Evolutionary conservation across 495 filamentous ascomycete genomes (phyloP).

Genomic region (Xylaria cubensis): DNA sequence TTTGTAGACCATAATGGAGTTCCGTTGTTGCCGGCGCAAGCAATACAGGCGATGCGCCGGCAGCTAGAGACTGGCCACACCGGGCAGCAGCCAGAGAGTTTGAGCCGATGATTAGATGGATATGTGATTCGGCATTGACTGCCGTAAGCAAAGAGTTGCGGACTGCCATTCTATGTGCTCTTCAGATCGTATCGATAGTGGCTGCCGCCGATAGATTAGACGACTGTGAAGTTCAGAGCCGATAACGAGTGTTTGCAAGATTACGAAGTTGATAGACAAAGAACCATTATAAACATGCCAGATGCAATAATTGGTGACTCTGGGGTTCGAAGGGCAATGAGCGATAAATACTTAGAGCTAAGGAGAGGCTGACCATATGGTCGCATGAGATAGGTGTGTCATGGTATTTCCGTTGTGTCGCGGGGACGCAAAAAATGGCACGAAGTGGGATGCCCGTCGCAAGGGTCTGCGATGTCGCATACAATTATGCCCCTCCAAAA

Average conservation of each 20-base stretch:
- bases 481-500: neutral
- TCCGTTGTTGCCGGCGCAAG: slow-evolving; percentile 71
- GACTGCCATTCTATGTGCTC: neutral
- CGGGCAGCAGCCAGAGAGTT: slow-evolving; percentile 86
- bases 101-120: slow-evolving; percentile 86
- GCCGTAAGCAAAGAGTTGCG: slow-evolving; percentile 73
- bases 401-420: slow-evolving; percentile 3
- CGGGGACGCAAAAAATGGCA: neutral
- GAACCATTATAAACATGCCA: neutral
- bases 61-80: slow-evolving; percentile 78
- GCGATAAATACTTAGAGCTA: neutral
- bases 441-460: slow-evolving; percentile 19
- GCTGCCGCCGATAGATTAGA: neutral
- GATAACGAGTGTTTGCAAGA: neutral
- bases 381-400: neutral
- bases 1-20: slow-evolving; percentile 74
- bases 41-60: slow-evolving; percentile 87
- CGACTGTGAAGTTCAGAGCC: neutral
- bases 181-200: neutral
- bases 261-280: neutral
- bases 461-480: slow-evolving; percentile 18
- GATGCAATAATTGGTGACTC: neutral
- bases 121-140: slow-evolving; percentile 73
- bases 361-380: neutral
- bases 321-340: neutral